These are phyloP conservation scores for Diaporthe ampelina DNA, from an alignment of 2,329 filamentous ascomycete genomes.

Conservation along the genomic window DNA sequence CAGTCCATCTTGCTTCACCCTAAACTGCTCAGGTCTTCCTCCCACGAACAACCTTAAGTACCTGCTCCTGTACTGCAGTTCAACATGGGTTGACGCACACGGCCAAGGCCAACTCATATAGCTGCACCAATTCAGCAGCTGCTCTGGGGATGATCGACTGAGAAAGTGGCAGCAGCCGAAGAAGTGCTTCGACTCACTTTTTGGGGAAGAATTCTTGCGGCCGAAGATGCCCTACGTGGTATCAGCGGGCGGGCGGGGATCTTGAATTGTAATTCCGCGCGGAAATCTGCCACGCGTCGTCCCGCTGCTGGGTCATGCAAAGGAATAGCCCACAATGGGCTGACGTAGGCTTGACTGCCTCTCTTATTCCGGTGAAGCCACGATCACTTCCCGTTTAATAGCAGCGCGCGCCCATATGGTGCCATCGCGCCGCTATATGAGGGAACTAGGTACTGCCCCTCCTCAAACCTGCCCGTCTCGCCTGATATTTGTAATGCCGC, in stretches of 20 bases:
- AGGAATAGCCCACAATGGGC: too few species aligned
- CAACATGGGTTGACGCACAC: not conserved
- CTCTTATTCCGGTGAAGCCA: not conserved
- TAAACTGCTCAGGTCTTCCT: not conserved
- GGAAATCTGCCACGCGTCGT: not conserved
- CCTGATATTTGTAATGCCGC: slow-evolving; percentile 32
- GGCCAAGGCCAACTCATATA: not conserved
- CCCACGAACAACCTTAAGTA: not conserved
- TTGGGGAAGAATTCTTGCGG: too few species aligned
- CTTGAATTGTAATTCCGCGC: not conserved
- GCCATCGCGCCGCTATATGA: slow-evolving; percentile 30
- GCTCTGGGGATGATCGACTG: not conserved
- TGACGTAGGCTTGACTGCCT: not conserved
- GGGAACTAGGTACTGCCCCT: slow-evolving; percentile 6
- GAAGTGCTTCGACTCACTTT: too few species aligned
- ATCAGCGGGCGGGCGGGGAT: too few species aligned
- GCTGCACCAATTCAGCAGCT: not conserved
- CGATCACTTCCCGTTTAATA: slow-evolving; percentile 10
- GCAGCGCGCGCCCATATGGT: slow-evolving; percentile 30
- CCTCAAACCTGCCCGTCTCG: not conserved
- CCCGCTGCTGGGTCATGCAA: not conserved
- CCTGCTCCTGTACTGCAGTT: not conserved
- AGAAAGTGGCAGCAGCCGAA: too few species aligned
- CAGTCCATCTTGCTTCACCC: too few species aligned
- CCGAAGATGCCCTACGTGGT: not conserved